These are phyloP conservation scores for Coemansia sp. DNA, from an alignment of 192 early-diverging fungal genomes.

Conservation along the genomic window DNA sequence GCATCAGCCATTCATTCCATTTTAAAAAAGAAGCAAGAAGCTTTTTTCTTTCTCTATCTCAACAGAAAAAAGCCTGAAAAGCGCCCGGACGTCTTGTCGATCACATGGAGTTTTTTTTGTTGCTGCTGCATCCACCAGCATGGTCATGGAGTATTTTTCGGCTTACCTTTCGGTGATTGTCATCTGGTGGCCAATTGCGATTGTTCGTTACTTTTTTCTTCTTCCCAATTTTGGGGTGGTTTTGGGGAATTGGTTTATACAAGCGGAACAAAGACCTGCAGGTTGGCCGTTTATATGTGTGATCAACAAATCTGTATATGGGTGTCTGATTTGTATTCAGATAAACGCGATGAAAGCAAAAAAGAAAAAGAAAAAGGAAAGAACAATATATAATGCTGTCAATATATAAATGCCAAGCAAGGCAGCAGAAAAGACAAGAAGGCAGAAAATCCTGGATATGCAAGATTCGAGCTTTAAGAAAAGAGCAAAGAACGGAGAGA, in stretches of 20 bases:
- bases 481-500: too few relatives aligned
- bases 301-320: background rate
- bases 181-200: slow-evolving; percentile 15
- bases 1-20: background rate
- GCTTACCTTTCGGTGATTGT: slow-evolving; percentile 52
- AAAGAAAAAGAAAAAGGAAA: background rate
- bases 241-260: background rate
- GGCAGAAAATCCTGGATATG: too few relatives aligned
- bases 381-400: background rate
- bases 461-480: too few relatives aligned
- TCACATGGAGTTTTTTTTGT: slow-evolving; percentile 3
- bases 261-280: slow-evolving; percentile 1
- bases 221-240: background rate
- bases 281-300: background rate
- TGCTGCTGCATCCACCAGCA: background rate
- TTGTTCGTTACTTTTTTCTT: background rate
- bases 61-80: background rate
- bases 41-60: background rate
- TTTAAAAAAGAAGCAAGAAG: background rate
- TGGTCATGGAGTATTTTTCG: slow-evolving; percentile 40
- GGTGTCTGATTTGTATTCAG: background rate
- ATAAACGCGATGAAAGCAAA: background rate
- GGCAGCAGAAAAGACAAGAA: background rate
- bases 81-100: background rate
- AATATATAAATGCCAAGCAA: background rate